A percentile compares a stretch with the other conserved stretches of the same genome.
Conservation (phyloP, 2,329 filamentous ascomycete genomes). For the Cryphonectria nitschkei region DNA sequence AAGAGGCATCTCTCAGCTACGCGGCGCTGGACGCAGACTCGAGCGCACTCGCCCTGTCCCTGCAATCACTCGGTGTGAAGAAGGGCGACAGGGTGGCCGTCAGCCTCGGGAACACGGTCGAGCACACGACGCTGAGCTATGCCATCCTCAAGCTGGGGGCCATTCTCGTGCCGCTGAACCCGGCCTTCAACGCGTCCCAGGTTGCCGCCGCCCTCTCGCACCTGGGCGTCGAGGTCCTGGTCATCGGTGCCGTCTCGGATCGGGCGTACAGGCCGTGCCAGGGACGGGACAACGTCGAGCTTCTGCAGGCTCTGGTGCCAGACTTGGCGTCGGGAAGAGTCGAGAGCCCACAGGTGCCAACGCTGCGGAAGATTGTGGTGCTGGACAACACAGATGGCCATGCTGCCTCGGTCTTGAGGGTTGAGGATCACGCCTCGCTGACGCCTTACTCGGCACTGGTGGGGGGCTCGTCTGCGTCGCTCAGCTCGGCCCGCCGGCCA, state of each 20-base stretch:
- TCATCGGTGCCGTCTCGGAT: slow-evolving; percentile 88
- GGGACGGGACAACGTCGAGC: slow-evolving; percentile 56
- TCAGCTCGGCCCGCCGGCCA: slow-evolving; percentile 35
- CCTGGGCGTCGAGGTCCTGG: slow-evolving; percentile 71
- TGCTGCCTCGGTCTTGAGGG: slow-evolving; percentile 48
- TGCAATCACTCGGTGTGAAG: slow-evolving; percentile 70
- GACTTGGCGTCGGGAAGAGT: slow-evolving; percentile 42
- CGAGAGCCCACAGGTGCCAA: slow-evolving; percentile 61
- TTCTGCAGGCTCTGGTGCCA: slow-evolving; percentile 52
- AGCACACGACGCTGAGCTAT: slow-evolving; percentile 85
- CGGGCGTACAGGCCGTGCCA: slow-evolving; percentile 66
- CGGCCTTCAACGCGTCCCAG: slow-evolving; percentile 81
- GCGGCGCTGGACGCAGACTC: slow-evolving; percentile 73
- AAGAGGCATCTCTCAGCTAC: slow-evolving; percentile 75
- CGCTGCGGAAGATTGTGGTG: slow-evolving; percentile 71
- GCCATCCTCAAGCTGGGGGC: slow-evolving; percentile 94
- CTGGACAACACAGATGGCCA: slow-evolving; percentile 73
- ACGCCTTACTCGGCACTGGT: slow-evolving; percentile 49
- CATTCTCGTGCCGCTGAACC: slow-evolving; percentile 90
- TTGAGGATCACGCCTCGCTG: slow-evolving; percentile 46
- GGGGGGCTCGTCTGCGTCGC: slow-evolving; percentile 8
- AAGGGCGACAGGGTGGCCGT: slow-evolving; percentile 87
- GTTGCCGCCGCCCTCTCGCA: slow-evolving; percentile 78
- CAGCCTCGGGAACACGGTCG: slow-evolving; percentile 81
- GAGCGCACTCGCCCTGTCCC: slow-evolving; percentile 72